Evolutionary conservation across 768 basidiomycete genomes (phyloP).

Genomic region (Asterophora parasitica): DNA sequence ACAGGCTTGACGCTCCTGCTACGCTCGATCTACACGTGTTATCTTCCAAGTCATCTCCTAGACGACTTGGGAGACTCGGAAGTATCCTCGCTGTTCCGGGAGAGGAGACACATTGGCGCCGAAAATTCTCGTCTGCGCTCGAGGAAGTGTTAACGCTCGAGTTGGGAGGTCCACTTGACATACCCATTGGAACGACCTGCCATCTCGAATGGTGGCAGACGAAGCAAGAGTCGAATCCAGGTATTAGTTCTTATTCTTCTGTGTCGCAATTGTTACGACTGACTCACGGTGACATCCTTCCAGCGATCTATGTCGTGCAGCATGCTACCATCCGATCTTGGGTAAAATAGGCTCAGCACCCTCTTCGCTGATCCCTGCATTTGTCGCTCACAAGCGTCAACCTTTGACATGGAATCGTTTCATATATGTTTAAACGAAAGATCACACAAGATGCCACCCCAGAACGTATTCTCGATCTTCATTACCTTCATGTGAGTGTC

Average conservation of each 20-base stretch:
- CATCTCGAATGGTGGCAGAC: neutral
- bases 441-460: too few species aligned
- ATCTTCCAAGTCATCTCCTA: neutral
- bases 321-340: neutral
- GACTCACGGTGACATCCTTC: neutral
- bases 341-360: neutral
- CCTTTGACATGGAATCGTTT: too few species aligned
- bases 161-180: neutral
- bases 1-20: neutral
- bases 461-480: neutral
- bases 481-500: neutral
- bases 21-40: neutral
- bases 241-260: neutral
- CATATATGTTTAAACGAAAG: too few species aligned
- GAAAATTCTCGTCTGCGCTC: neutral
- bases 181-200: neutral
- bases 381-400: too few species aligned
- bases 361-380: too few species aligned
- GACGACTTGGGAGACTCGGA: neutral
- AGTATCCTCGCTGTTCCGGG: neutral
- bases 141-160: slow-evolving; percentile 3
- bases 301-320: neutral
- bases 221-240: neutral
- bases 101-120: neutral
- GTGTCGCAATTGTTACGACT: neutral